phyloP scores from a whole-genome alignment of 2,329 filamentous ascomycete genomes.

The Penicillium janthinellum region DNA sequence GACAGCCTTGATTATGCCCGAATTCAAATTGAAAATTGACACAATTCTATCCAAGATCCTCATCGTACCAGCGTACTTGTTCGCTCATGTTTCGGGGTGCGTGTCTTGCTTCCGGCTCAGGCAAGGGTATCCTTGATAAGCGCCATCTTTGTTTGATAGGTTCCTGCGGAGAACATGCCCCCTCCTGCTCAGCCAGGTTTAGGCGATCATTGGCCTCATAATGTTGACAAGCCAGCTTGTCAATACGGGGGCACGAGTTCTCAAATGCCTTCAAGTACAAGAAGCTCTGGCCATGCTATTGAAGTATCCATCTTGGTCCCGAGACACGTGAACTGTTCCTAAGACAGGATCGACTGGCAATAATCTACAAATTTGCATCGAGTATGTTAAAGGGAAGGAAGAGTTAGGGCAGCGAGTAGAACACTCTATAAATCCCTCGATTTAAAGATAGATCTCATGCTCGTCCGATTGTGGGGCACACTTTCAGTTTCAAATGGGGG shows the following conservation, averaged over 20 bases:
- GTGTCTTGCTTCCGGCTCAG: slow-evolving; percentile 1
- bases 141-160: slow-evolving; percentile 3
- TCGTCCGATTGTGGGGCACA: too few relatives aligned
- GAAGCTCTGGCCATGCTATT: neutral
- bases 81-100: neutral
- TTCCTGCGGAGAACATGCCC: neutral
- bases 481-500: too few relatives aligned
- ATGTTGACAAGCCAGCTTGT: slow-evolving; percentile 4
- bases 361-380: too few relatives aligned
- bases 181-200: neutral
- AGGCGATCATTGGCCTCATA: slow-evolving; percentile 6
- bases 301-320: slow-evolving; percentile 1
- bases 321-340: slow-evolving; percentile 1
- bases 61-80: neutral
- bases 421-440: too few relatives aligned
- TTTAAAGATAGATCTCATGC: too few relatives aligned
- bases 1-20: neutral
- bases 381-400: too few relatives aligned
- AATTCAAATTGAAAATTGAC: slow-evolving; percentile 1
- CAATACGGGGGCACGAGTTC: slow-evolving; percentile 1
- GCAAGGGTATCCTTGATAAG: neutral
- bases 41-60: slow-evolving; percentile 5
- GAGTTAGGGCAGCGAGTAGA: too few relatives aligned
- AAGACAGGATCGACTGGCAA: neutral
- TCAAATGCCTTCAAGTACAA: neutral